These are phyloP conservation scores for Choiromyces venosus DNA, from an alignment of 495 filamentous ascomycete species.

Conservation along the genomic window DNA sequence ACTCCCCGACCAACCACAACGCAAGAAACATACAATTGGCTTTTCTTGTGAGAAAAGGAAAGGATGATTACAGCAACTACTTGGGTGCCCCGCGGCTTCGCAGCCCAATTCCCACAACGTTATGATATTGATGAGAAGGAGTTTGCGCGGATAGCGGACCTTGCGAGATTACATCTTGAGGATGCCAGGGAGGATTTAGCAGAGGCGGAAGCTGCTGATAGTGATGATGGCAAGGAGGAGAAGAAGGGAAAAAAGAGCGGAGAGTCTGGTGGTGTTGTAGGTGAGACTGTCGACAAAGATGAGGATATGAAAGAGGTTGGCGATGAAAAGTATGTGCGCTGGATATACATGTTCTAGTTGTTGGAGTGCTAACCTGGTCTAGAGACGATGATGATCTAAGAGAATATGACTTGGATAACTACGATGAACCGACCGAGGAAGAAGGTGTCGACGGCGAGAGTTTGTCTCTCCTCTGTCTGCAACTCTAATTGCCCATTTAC, in stretches of 20 bases:
- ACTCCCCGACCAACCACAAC: background rate
- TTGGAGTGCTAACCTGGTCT: background rate
- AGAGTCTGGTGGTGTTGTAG: slow-evolving; percentile 50
- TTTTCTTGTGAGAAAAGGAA: background rate
- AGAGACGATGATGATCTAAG: slow-evolving; percentile 77
- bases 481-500: slow-evolving; percentile 1
- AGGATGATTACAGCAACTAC: slow-evolving; percentile 85
- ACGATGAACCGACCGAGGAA: slow-evolving; percentile 40
- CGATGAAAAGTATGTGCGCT: slow-evolving; percentile 18
- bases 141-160: slow-evolving; percentile 78
- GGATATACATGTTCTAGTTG: background rate
- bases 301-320: slow-evolving; percentile 30
- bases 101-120: slow-evolving; percentile 82
- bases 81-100: slow-evolving; percentile 92
- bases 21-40: background rate
- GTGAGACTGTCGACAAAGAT: slow-evolving; percentile 43
- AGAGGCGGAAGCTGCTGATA: slow-evolving; percentile 21
- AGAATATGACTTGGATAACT: slow-evolving; percentile 93
- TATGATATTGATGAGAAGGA: slow-evolving; percentile 91
- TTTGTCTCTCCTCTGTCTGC: background rate
- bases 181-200: slow-evolving; percentile 80
- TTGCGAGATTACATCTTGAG: slow-evolving; percentile 86
- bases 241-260: background rate
- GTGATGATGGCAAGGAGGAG: slow-evolving; percentile 8
- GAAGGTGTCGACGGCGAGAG: slow-evolving; percentile 67